These are phyloP conservation scores for Pseudisothecium myosuroides DNA, from an alignment of 225 moss, liverwort and hornwort genomes.

Conservation along the genomic window DNA sequence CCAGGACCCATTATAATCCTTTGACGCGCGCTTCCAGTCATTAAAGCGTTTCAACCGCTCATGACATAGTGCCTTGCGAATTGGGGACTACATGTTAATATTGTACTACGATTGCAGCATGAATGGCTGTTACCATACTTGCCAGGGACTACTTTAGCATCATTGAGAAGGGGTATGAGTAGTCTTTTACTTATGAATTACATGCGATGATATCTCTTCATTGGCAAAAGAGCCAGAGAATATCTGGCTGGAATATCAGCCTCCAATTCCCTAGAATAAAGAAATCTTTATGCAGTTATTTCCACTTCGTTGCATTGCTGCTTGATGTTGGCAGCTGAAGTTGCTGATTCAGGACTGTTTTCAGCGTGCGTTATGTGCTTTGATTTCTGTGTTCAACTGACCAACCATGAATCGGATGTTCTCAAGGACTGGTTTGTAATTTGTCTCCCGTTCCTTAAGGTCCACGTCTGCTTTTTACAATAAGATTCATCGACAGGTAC, in stretches of 20 bases:
- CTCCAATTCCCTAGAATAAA: neutral
- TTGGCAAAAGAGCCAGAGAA: neutral
- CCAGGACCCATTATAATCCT: neutral
- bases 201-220: neutral
- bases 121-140: neutral
- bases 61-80: neutral
- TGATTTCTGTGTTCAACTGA: constrained; percentile 66
- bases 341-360: neutral
- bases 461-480: constrained; percentile 38
- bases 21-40: neutral
- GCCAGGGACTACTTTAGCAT: neutral
- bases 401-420: constrained; percentile 66
- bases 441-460: constrained; percentile 45
- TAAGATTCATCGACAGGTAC: neutral
- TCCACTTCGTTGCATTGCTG: neutral
- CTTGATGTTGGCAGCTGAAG: neutral
- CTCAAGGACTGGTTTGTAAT: constrained; percentile 69
- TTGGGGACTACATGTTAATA: neutral
- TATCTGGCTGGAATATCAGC: neutral
- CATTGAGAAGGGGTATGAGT: neutral
- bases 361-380: constrained; percentile 11
- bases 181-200: neutral
- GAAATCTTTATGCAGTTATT: neutral
- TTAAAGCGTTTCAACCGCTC: neutral
- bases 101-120: neutral